A percentile compares a stretch with the other conserved stretches of the same genome.
Evolutionary conservation across 208 protist species (phyloP).

Genomic region (Porcisia hertigi): DNA sequence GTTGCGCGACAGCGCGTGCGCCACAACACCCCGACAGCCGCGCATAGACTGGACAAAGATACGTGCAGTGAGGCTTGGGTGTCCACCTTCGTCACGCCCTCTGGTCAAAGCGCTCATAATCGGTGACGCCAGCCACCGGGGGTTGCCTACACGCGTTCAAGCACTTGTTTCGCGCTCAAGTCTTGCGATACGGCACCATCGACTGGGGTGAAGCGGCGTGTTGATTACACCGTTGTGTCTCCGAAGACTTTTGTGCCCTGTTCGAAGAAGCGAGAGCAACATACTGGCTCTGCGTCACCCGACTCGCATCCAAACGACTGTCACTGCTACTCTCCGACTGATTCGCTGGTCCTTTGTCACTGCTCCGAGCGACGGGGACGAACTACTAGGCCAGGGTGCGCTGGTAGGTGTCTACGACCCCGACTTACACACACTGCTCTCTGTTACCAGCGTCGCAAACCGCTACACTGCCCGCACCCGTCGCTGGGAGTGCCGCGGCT

Average conservation of each 20-base stretch:
- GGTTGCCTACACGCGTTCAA: neutral
- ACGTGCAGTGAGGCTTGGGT: neutral
- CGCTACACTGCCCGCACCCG: slow-evolving; percentile 49
- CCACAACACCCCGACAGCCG: neutral
- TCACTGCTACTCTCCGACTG: neutral
- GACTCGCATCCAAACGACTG: neutral
- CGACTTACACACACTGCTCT: slow-evolving; percentile 58
- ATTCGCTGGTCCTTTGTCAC: neutral
- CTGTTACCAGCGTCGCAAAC: slow-evolving; percentile 33
- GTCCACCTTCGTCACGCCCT: neutral
- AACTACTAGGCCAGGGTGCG: neutral
- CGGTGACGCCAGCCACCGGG: neutral
- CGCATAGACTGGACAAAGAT: neutral
- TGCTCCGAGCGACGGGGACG: neutral
- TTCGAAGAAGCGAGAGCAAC: slow-evolving; percentile 1
- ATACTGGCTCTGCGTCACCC: neutral
- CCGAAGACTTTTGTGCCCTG: neutral
- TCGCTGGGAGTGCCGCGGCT: slow-evolving; percentile 58
- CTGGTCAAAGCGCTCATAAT: neutral
- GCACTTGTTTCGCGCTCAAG: neutral
- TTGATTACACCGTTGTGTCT: neutral
- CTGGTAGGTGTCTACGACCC: slow-evolving; percentile 56
- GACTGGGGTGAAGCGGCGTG: neutral
- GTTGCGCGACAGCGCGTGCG: neutral
- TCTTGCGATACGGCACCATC: neutral